These are phyloP conservation scores for Coniferiporia weirii DNA, from an alignment of 1,284 basidiomycete genomes.

Conservation along the genomic window DNA sequence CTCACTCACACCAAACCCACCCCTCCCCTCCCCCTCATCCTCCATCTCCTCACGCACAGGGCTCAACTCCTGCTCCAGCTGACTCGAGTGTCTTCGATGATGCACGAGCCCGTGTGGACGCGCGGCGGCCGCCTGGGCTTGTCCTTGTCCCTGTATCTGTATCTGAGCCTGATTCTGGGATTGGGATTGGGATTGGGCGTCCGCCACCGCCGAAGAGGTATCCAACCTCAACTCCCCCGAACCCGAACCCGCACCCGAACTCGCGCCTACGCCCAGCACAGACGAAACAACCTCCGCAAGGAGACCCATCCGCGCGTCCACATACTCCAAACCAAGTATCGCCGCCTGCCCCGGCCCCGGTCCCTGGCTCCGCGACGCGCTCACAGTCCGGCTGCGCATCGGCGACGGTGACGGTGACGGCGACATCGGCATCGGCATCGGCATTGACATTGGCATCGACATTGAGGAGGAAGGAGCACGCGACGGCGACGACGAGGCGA, in stretches of 20 bases:
- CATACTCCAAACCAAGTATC: not conserved
- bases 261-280: not conserved
- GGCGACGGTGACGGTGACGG: not conserved
- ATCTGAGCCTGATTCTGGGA: too few species aligned
- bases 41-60: constrained; percentile 13
- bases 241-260: too few species aligned
- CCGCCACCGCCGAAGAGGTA: not conserved
- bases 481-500: too few species aligned
- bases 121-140: not conserved
- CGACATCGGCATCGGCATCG: too few species aligned
- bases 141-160: too few species aligned
- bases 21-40: constrained; percentile 9
- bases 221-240: not conserved
- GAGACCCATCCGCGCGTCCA: not conserved
- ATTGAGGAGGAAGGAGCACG: too few species aligned
- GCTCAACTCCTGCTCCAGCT: constrained; percentile 15
- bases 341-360: not conserved
- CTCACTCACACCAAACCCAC: not conserved
- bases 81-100: constrained; percentile 8
- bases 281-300: constrained; percentile 9
- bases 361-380: not conserved
- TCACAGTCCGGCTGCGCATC: not conserved
- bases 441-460: too few species aligned
- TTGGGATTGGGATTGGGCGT: not conserved
- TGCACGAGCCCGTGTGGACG: not conserved